Evolutionary conservation across 495 filamentous ascomycete genomes (phyloP), one percentile per base, ranked within the genome.

Genomic region (Penicillium maclennaniae): DNA sequence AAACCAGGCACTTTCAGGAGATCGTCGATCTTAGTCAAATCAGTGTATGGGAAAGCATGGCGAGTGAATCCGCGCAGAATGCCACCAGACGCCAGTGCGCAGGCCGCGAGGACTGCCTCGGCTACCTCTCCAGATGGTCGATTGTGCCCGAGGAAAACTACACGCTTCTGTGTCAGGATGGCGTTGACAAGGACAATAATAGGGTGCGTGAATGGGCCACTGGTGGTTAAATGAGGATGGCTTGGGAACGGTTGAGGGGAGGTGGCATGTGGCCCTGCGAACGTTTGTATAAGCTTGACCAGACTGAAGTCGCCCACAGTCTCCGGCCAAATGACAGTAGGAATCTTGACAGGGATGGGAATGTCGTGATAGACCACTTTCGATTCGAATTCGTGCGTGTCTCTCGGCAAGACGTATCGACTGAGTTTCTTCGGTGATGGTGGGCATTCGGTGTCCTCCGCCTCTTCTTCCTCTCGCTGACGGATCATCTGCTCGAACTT

Each of bases 1-100:
- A 99, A 99, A 7, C 93, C 93, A 17, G 95, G 92, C 1, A 99
- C 95, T 55, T 90, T 88, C 27, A 97, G 78, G 6, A 99, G 81
- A 65, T 97, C 93, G 59, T 99, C 93, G 44, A 99, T 90, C 69
- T 99, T 99, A 40, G 90, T 95, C 19, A 99, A 79, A 69, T 99
- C 93, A 7, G 93, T 99, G 66, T 99, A 99, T 6, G 93, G 93
- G 65, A 99, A 99, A 14, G 95, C 95, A 73, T 96, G 89, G n/a
- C 93, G 83, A 17, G 91, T 96, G 70, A 97, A 97, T 20, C 95
- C 93, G 39, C 90, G 76, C 16, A 99, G 76, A n/a, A 96, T 78
- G 20, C 95, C 93, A n/a, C 93, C 95, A 21, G 91, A 96, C 19
- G 88, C 92, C 27, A 99, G 79, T 6, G 93, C 89, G 68, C 92